Evolutionary conservation across 2,329 filamentous ascomycete species (phyloP), one percentile per base, ranked within the genome.

Genomic region (Trichophyton equinum): DNA sequence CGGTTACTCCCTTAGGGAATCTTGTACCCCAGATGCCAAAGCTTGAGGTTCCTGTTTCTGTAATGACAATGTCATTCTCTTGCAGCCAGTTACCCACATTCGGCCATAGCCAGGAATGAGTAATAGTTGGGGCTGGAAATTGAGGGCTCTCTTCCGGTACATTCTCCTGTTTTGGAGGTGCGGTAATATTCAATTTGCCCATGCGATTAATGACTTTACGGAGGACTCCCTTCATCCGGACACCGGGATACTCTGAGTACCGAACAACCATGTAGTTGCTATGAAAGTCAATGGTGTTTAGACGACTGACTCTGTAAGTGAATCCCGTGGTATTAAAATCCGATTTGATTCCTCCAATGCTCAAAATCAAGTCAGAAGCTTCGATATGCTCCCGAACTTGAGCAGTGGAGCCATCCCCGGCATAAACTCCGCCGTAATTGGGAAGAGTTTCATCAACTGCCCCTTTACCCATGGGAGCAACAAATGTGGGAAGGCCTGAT

Each of bases 381-480:
- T 74, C 69, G n/a, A 77, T 72, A 40, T 69, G 72, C 58, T 75
- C 68, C 64, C 70, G 66, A 18, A 73, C 68, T 62, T 67, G 65
- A 1, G 81, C 79, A 59, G 84, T 81, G 27, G 85, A 89, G 42
- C 86, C 88, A 62, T 81, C 80, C n/a, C 89, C 89, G 3, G 86
- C 86, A 71, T 94, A 94, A 4, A 95, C 87, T 63, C 90, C 90
- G 30, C 87, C 87, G 67, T 86, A 94, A 67, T 82, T 87, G 6
- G 80, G 76, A 51, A 87, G 80, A 3, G 81, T 82, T 73, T 95
- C 89, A 69, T 92, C 82, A 57, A 95, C 81, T 30, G 87, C 86
- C 20, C 88, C 82, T 76, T 94, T 95, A 47, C 89, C 89, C 86
- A 94, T 94, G 11, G 89, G 88, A 0, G 88, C 88, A 18, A 90